These are phyloP conservation scores for Phialophora verrucosa DNA, from an alignment of 2,329 filamentous ascomycete species.

Conservation along the genomic window DNA sequence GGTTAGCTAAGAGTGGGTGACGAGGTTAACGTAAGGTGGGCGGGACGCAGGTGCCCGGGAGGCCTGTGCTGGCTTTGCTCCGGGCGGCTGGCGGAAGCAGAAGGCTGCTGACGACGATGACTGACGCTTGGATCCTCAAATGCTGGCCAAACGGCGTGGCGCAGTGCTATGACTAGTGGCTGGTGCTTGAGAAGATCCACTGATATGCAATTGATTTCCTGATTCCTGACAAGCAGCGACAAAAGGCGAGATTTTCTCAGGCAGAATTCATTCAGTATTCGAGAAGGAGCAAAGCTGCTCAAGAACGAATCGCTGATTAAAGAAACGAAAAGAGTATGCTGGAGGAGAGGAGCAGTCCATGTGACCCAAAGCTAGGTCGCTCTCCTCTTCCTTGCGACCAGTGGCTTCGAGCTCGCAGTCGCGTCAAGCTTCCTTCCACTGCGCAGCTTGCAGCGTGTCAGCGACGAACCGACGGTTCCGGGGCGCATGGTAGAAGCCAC, in stretches of 20 bases:
- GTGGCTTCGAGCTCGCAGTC: background rate
- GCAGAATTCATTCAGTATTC: background rate
- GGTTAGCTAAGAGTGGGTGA: constrained; percentile 25
- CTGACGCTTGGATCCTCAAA: background rate
- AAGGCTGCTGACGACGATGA: constrained; percentile 21
- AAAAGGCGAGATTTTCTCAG: background rate
- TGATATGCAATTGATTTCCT: constrained; percentile 4
- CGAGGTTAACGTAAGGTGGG: constrained; percentile 2
- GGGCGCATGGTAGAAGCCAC: background rate
- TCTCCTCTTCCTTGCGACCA: constrained; percentile 5
- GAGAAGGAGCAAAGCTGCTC: constrained; percentile 3
- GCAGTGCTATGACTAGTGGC: constrained; percentile 25
- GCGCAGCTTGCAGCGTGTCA: constrained; percentile 12
- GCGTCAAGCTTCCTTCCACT: constrained; percentile 13
- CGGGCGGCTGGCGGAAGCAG: constrained; percentile 20
- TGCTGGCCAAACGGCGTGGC: constrained; percentile 21
- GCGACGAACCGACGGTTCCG: constrained; percentile 15
- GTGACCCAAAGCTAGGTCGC: constrained; percentile 8
- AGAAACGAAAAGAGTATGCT: constrained; percentile 5
- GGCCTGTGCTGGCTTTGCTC: constrained; percentile 14
- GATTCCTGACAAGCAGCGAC: background rate
- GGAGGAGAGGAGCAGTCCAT: constrained; percentile 16
- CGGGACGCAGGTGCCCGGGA: constrained; percentile 9
- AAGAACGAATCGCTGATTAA: background rate
- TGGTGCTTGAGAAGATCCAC: constrained; percentile 18